Percentiles rank a stretch among this genome's conserved stretches.
Conservation (phyloP, 2,329 filamentous ascomycete genomes). For the Trichoderma cornu-damae region DNA sequence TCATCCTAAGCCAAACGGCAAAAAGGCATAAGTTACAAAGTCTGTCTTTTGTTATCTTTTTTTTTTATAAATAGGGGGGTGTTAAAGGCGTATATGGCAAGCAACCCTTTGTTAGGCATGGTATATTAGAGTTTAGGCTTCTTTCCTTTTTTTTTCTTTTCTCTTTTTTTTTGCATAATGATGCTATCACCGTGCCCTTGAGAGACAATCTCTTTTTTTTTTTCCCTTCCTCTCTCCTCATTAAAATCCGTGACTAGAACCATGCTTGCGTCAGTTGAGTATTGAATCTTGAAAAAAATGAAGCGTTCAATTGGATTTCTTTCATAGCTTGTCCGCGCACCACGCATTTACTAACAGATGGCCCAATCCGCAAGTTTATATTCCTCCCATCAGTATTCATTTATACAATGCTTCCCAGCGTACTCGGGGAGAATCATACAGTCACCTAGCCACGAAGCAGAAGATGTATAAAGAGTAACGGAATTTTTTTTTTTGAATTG, state of each 20-base stretch:
- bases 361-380: too few species aligned
- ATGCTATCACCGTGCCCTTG: too few species aligned
- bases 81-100: background rate
- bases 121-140: background rate
- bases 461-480: constrained; percentile 4
- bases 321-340: too few species aligned
- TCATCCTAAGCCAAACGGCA: constrained; percentile 43
- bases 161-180: background rate
- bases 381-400: too few species aligned
- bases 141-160: too few species aligned
- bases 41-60: background rate
- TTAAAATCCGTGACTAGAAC: too few species aligned
- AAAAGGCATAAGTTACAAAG: constrained; percentile 18
- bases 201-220: too few species aligned
- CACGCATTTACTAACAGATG: too few species aligned
- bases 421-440: background rate
- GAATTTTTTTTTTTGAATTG: constrained; percentile 31
- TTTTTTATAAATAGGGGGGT: background rate
- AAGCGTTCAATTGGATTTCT: too few species aligned
- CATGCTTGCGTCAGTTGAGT: too few species aligned
- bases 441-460: background rate
- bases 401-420: background rate
- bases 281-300: too few species aligned
- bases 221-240: too few species aligned
- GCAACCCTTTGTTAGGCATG: background rate